Conservation (phyloP, 208 protist species). For the Herpetomonas tarakana region DNA sequence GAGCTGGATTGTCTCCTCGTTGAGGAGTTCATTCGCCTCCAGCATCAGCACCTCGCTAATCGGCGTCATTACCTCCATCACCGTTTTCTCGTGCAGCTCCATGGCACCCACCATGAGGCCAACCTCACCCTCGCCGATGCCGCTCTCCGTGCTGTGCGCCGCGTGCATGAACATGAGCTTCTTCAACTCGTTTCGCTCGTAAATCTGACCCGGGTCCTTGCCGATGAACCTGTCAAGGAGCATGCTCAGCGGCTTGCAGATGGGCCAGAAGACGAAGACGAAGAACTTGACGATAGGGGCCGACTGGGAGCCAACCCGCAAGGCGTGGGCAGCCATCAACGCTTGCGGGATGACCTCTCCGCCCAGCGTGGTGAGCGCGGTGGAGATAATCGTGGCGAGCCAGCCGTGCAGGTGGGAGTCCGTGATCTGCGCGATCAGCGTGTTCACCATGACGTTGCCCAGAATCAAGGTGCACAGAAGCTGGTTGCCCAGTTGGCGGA, state of each 20-base stretch:
- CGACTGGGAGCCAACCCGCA: conserved; percentile 91
- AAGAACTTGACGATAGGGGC: conserved; percentile 92
- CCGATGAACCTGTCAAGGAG: conserved; percentile 92
- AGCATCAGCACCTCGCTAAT: conserved; percentile 93
- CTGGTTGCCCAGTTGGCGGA: conserved; percentile 95
- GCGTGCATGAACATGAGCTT: conserved; percentile 95
- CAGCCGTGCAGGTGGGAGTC: conserved; percentile 85
- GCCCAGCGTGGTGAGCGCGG: conserved; percentile 92
- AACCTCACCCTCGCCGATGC: conserved; percentile 86
- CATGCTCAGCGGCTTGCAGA: conserved; percentile 93
- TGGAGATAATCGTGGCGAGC: conserved; percentile 89
- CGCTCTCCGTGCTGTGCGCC: conserved; percentile 77
- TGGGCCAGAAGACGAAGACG: conserved; percentile 91
- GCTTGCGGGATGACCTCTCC: conserved; percentile 97
- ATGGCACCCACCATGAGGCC: conserved; percentile 94
- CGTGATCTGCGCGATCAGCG: conserved; percentile 93
- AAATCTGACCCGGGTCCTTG: conserved; percentile 94
- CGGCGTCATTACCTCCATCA: conserved; percentile 94
- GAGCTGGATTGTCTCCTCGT: conserved; percentile 87
- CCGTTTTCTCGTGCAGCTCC: conserved; percentile 92
- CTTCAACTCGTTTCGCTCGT: conserved; percentile 94
- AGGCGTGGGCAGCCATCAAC: conserved; percentile 90
- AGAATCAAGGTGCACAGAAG: conserved; percentile 96
- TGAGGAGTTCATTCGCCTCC: conserved; percentile 87
- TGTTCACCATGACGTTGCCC: conserved; percentile 96